A percentile compares a stretch with the other conserved stretches of the same genome.
Conservation (phyloP, 495 filamentous ascomycete species). For the Umbilicaria muhlenbergii region DNA sequence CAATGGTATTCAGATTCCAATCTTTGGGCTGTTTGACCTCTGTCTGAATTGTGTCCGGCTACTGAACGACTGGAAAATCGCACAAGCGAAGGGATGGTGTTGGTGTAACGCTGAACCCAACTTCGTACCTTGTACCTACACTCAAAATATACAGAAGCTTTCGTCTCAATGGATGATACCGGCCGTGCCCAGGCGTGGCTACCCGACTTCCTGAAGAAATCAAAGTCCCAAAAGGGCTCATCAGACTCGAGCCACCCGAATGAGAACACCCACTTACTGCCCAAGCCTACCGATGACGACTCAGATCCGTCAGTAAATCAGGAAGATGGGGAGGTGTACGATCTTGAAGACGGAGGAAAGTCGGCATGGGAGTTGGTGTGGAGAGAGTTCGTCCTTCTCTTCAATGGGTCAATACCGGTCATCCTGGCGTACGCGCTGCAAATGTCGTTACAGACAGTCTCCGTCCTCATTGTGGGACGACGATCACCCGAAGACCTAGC, state of each 20-base stretch:
- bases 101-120: too few species aligned
- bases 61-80: background rate
- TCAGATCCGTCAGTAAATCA: background rate
- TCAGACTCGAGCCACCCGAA: constrained; percentile 7
- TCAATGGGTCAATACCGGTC: constrained; percentile 59
- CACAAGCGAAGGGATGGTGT: too few species aligned
- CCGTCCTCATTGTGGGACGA: constrained; percentile 71
- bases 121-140: too few species aligned
- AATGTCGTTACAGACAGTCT: constrained; percentile 75
- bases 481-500: constrained; percentile 69
- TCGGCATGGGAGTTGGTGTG: constrained; percentile 21
- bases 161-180: constrained; percentile 7
- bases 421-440: constrained; percentile 83
- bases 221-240: background rate
- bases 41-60: constrained; percentile 3
- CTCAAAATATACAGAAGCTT: too few species aligned
- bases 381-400: constrained; percentile 50
- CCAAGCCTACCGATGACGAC: constrained; percentile 19
- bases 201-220: constrained; percentile 5
- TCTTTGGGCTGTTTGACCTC: constrained; percentile 2
- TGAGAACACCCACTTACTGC: constrained; percentile 33
- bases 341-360: constrained; percentile 5
- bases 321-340: constrained; percentile 3
- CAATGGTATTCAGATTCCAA: too few species aligned
- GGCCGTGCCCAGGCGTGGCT: constrained; percentile 10